Evolutionary conservation across 2,329 filamentous ascomycete genomes (phyloP).

Genomic region (Fusarium sp.): DNA sequence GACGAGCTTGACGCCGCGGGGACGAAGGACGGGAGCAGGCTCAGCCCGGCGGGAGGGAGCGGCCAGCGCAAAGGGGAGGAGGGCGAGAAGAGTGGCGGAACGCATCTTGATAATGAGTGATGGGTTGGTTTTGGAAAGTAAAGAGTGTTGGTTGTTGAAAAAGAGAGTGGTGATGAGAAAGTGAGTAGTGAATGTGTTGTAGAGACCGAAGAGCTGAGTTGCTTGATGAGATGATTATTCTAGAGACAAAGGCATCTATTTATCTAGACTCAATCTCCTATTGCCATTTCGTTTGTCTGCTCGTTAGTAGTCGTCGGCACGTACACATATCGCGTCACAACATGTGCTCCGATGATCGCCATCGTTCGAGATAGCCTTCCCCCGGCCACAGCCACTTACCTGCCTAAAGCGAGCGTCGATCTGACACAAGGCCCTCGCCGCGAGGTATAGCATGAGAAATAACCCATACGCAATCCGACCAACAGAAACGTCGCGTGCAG

Average conservation of each 20-base stretch:
- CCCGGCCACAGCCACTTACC: constrained; percentile 30
- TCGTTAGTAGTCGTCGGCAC: constrained; percentile 24
- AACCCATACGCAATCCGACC: constrained; percentile 21
- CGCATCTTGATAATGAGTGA: constrained; percentile 50
- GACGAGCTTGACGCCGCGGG: constrained; percentile 51
- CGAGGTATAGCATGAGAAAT: constrained; percentile 37
- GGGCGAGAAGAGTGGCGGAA: constrained; percentile 52
- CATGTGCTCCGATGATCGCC: constrained; percentile 39
- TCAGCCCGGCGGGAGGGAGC: constrained; percentile 51
- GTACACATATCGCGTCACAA: constrained; percentile 22
- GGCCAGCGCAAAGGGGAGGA: constrained; percentile 52
- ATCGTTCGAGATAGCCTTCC: constrained; percentile 29
- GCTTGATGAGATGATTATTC: constrained; percentile 19
- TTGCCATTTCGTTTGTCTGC: constrained; percentile 3
- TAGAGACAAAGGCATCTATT: constrained; percentile 29
- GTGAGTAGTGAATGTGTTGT: constrained; percentile 21
- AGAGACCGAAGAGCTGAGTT: constrained; percentile 38
- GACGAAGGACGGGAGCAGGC: constrained; percentile 53
- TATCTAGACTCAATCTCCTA: constrained; percentile 23
- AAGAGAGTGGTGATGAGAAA: constrained; percentile 24
- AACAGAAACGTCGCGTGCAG: constrained; percentile 18
- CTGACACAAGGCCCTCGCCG: constrained; percentile 14
- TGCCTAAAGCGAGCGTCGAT: constrained; percentile 41
- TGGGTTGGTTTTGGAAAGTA: constrained; percentile 13
- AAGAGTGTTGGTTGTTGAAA: constrained; percentile 4